Conservation (phyloP, 1,139 yeast species). For the Yamadazyma jaroonii region DNA sequence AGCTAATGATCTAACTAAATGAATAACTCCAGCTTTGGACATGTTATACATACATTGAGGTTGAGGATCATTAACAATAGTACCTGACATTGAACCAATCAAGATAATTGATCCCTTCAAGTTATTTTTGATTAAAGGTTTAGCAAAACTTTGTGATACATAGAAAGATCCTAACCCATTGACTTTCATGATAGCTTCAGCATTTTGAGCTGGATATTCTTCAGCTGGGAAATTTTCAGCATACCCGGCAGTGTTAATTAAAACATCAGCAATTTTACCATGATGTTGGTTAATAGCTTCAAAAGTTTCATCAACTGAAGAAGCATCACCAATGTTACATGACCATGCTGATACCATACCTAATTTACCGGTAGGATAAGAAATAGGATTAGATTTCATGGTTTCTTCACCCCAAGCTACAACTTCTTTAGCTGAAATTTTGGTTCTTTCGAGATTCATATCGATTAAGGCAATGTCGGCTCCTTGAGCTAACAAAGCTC, state of each 20-base stretch:
- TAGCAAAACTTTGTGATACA: constrained; percentile 60
- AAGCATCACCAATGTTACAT: constrained; percentile 72
- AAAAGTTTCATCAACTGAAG: constrained; percentile 54
- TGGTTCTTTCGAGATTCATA: constrained; percentile 58
- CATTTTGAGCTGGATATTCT: constrained; percentile 70
- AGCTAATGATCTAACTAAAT: constrained; percentile 46
- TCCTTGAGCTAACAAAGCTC: constrained; percentile 68
- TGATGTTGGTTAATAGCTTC: constrained; percentile 53
- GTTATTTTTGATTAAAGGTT: constrained; percentile 60
- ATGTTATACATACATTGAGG: constrained; percentile 51
- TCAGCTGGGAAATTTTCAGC: constrained; percentile 77
- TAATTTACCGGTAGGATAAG: constrained; percentile 36
- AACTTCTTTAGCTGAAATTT: constrained; percentile 59
- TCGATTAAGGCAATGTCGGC: constrained; percentile 78
- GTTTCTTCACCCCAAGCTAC: constrained; percentile 51
- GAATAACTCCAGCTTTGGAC: constrained; percentile 52
- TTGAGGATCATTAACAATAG: constrained; percentile 51
- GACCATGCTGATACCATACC: constrained; percentile 60
- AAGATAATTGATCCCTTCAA: constrained; percentile 46
- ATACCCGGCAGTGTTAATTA: constrained; percentile 82
- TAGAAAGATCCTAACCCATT: constrained; percentile 75
- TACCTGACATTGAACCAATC: constrained; percentile 50
- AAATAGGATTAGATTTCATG: constrained; percentile 32
- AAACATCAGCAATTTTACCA: constrained; percentile 58
- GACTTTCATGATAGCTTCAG: constrained; percentile 67